Base-by-base conservation (phyloP, 768 basidiomycete species). In the Leucocoprinus sp. region DNA sequence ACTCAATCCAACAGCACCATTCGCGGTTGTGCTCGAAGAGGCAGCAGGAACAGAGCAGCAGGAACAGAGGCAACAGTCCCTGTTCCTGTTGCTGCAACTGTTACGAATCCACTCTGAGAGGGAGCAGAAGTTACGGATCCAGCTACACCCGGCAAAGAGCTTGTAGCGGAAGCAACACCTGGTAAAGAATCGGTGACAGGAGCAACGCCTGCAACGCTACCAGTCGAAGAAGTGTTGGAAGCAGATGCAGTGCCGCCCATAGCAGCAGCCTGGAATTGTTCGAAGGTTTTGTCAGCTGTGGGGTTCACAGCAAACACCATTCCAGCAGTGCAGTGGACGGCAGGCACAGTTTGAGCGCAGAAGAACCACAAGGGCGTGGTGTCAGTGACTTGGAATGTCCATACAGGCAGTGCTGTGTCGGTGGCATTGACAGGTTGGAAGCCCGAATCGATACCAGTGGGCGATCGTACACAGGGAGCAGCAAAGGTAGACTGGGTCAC, bases 221-320 rank as follows among this genome's bases (percentile, higher is more conserved):
- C 45, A 27, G 45, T 33, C 3, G 45, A 24, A 4, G n/a, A 9
- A 15, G 21, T n/a, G 9, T 9, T 28, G 14, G 42, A n/a, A 15
- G 42, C 22, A 7, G 27, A 12, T 14, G 24, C 27, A 29, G 37
- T 8, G 27, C 22, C 31, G 8, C 34, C 21, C 39, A 56, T 63
- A 18, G 59, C 56, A 52, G 44, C 43, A 24, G 51, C 68, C 64
- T 72, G 67, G 72, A 73, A 82, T 18, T 60, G 61, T 1, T 55
- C 65, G 50, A 73, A 77, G 39, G 60, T 67, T 64, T 74, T 75
- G 17, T 61, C 56, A 4, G 64, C 56, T 11, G 67, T 70, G 9
- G 73, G 69, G 57, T 80, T 79, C 23, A 80, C 60, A 18, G 77
- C 71, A 60, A 82, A 80, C 37, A 82, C 79, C 78, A 80, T 79